Evolutionary conservation across 2,329 filamentous ascomycete genomes (phyloP).

Genomic region (Monilinia polystroma): DNA sequence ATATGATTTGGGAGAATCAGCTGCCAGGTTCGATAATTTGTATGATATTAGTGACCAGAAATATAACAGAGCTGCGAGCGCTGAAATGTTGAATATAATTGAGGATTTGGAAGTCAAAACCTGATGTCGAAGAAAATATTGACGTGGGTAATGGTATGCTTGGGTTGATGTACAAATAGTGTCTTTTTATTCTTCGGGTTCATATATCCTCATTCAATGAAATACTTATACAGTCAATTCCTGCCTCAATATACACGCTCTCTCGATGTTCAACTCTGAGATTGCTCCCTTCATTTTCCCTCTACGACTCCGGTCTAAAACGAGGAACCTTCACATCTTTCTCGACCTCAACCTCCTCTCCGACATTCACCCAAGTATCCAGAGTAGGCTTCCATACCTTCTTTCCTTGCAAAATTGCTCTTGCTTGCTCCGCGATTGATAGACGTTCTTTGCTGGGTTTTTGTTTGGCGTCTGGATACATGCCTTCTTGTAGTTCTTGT

Average conservation of each 20-base stretch:
- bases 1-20: background rate
- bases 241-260: background rate
- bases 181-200: background rate
- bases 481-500: slow-evolving; percentile 36
- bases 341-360: slow-evolving; percentile 38
- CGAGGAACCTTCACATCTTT: slow-evolving; percentile 34
- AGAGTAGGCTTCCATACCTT: slow-evolving; percentile 53
- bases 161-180: background rate
- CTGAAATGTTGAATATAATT: background rate
- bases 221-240: slow-evolving; percentile 3
- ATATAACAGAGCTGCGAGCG: too few relatives aligned
- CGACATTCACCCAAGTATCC: slow-evolving; percentile 38
- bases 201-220: slow-evolving; percentile 9
- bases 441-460: slow-evolving; percentile 43
- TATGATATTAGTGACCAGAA: background rate
- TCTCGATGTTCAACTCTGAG: background rate
- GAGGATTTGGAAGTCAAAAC: background rate
- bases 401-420: slow-evolving; percentile 59
- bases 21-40: too few relatives aligned
- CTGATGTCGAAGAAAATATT: background rate
- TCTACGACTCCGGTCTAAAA: slow-evolving; percentile 6
- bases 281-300: background rate
- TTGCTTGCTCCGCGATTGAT: slow-evolving; percentile 58
- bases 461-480: slow-evolving; percentile 37
- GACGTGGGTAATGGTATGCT: background rate